Base-by-base conservation (phyloP, 148 eudicot species). In the Camellia lanceoleosa region DNA sequence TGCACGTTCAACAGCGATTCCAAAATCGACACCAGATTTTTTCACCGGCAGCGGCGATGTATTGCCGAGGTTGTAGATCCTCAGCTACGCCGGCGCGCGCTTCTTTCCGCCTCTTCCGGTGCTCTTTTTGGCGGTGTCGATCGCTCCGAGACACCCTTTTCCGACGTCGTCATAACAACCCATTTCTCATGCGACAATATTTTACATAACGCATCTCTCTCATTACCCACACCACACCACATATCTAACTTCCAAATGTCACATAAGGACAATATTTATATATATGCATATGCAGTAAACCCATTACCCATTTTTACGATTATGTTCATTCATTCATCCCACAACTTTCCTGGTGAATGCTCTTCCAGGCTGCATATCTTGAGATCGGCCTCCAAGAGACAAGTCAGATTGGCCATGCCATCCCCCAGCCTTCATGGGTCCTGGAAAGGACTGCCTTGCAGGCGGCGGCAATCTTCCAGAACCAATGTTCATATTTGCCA, bases 361-460 rank as follows among this genome's bases (percentile, higher is more conserved):
- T 84, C 93, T 86, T 44, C 87, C 82, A 70, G 89, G 82, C 54
- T 85, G 91, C 69, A 86, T 78, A 74, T 89, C 90, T 79, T 85
- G 89, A 41, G 94, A 77, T 52, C 87, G 87, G 68, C 38, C 38
- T 30, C 89, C 91, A 77, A 75, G 80, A 75, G 83, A 85, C 85
- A 85, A 73, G 68, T 87, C 85, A 81, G 90, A 83, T 55, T 83
- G 90, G 3, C 89, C 88, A 87, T 93, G 89, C 92, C 95, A 90
- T 79, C 97, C 94, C 78, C 95, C 98, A 76, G 97, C 97, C 80
- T 90, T 95, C 95, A 93, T 91, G 61, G 97, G 96, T 62, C 87
- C 84, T 19, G 94, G 94, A 44, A 88, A 61, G 7, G 90, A 74
- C 68, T 86, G 94, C 87, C 81, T 83, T 59, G 83, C 82, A 46